A percentile compares a stretch with the other conserved stretches of the same genome.
Evolutionary conservation across 371 early-diverging fungal genomes (phyloP).

Genomic region (Rhizopus arrhizus): DNA sequence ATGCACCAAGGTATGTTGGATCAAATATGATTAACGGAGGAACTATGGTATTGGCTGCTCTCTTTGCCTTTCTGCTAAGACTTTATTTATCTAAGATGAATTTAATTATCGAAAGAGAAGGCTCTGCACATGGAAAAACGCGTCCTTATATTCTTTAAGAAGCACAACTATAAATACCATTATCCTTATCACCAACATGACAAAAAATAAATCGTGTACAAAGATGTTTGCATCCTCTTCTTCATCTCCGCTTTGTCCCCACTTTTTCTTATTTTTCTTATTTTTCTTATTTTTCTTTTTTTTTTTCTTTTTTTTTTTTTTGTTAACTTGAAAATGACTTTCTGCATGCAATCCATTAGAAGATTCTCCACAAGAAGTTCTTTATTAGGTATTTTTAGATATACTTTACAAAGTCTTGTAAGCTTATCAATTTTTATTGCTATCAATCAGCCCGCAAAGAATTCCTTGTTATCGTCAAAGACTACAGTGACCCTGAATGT

Average conservation of each 20-base stretch:
- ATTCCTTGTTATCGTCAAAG: conserved; percentile 56
- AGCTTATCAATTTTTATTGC: neutral
- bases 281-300: too few relatives aligned
- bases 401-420: neutral
- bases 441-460: conserved; percentile 9
- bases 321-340: too few relatives aligned
- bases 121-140: conserved; percentile 17
- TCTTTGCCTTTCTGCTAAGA: conserved; percentile 37
- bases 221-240: too few relatives aligned
- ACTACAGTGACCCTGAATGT: conserved; percentile 53
- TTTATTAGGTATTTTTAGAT: neutral
- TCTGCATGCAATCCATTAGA: too few relatives aligned
- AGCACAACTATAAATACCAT: neutral
- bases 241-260: too few relatives aligned
- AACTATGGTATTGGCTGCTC: conserved; percentile 49
- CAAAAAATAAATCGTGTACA: neutral
- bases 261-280: too few relatives aligned
- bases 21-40: conserved; percentile 55
- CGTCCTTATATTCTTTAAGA: conserved; percentile 27
- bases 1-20: conserved; percentile 52
- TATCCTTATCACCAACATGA: neutral
- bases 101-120: conserved; percentile 33
- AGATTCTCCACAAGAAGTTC: neutral
- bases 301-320: too few relatives aligned
- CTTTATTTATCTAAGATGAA: conserved; percentile 32